A percentile compares a stretch with the other conserved stretches of the same genome.
phyloP scores from a whole-genome alignment of 2,329 filamentous ascomycete species.

The Didymella segeticola region DNA sequence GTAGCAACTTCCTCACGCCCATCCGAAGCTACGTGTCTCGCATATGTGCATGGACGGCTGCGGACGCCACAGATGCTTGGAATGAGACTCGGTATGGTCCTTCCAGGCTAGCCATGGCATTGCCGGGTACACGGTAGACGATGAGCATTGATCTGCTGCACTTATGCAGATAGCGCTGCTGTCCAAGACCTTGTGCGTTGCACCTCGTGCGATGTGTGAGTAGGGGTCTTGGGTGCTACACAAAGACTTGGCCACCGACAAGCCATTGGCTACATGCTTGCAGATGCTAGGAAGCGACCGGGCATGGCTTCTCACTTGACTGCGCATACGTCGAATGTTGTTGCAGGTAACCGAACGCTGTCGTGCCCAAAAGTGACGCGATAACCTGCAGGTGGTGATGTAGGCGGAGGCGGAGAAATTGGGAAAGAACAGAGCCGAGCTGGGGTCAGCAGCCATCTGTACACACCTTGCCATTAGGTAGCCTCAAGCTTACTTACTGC shows the following conservation, averaged over 20 bases:
- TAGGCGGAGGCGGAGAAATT: neutral
- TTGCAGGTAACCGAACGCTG: conserved; percentile 17
- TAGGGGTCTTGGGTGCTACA: conserved; percentile 15
- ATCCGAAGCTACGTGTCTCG: neutral
- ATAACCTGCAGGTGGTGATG: conserved; percentile 20
- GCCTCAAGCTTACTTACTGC: neutral
- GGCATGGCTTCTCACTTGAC: conserved; percentile 4
- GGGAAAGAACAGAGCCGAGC: neutral
- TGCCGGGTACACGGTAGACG: conserved; percentile 9
- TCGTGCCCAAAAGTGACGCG: conserved; percentile 18
- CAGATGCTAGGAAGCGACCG: conserved; percentile 2
- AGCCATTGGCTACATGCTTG: conserved; percentile 19
- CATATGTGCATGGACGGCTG: neutral
- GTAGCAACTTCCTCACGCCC: neutral
- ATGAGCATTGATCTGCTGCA: neutral
- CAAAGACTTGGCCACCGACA: neutral
- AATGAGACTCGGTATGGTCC: neutral
- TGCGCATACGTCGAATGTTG: conserved; percentile 7
- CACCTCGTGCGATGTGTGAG: conserved; percentile 12
- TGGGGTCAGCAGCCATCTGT: neutral
- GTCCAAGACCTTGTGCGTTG: conserved; percentile 23
- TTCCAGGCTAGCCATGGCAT: neutral
- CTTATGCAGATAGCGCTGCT: conserved; percentile 14
- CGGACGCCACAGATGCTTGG: neutral
- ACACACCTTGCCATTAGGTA: neutral